Evolutionary conservation across 2,329 filamentous ascomycete genomes (phyloP), one percentile per base, ranked within the genome.

Genomic region (Lachnellula cervina): DNA sequence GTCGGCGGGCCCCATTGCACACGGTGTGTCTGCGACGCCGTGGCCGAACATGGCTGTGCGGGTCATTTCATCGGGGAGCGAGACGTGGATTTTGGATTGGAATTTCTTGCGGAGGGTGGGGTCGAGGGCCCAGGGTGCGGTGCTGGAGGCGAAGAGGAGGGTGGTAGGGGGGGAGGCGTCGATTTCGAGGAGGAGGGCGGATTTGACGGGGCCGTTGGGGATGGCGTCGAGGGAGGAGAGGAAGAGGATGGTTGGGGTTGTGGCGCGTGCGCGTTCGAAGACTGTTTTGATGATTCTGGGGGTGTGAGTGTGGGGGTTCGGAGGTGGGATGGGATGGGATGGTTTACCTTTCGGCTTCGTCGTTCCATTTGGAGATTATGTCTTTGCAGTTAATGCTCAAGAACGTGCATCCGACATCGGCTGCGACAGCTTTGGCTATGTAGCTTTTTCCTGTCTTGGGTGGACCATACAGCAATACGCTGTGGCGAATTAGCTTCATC

Each of bases 51-150:
- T 52, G 6, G 47, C 19, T n/a, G 44, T 34, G 14, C 49, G 42
- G 17, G 54, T 45, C 34, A 16, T 28, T 17, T 56, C 54, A 16
- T 56, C 54, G 16, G 54, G 54, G 13, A 56, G 49, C 34, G 54
- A 19, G 14, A 56, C 52, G 17, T 56, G 35, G 23, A 52, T 35
- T 32, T 56, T 56, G 3, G 49, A 35, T 44, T 52, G 54, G 2
- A 52, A 37, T 14, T 25, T 43, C 3, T 47, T 46, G 14, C 52
- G 46, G 32, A 55, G 43, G 9, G 47, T 44, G 8, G 44, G 49
- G 38, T 56, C 54, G 23, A 56, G 42, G 11, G 42, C n/a, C 54
- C 49, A 56, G 19, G 54, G 42, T 7, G 47, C 19, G 34, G 46
- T 51, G n/a, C 49, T 56, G n/a, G 54, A 57, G 25, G 6, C n/a